Percentiles rank a stretch among this genome's conserved stretches.
Conservation (phyloP, 2,329 filamentous ascomycete species). For the Diaporthe vaccinii region DNA sequence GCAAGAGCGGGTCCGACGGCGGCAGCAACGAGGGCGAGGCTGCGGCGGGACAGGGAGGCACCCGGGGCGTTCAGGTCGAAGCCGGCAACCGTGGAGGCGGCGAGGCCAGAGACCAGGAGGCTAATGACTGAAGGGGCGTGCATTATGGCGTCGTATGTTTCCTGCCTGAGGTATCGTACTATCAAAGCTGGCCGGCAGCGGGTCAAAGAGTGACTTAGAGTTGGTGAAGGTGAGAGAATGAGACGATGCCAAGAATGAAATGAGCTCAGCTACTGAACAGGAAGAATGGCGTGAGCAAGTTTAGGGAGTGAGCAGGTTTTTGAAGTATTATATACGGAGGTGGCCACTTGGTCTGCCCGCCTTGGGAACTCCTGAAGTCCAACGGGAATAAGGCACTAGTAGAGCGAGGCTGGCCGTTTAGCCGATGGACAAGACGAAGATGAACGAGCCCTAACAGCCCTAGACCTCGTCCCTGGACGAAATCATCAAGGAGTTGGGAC, state of each 20-base stretch:
- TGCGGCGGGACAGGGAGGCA: conserved; percentile 35
- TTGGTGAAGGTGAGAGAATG: conserved; percentile 24
- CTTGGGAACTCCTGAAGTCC: conserved; percentile 1
- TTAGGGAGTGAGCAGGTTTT: conserved; percentile 33
- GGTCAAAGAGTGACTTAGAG: conserved; percentile 34
- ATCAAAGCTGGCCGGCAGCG: conserved; percentile 39
- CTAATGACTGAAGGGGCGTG: conserved; percentile 38
- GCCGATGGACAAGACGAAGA: conserved; percentile 16
- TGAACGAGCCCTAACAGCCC: conserved; percentile 7
- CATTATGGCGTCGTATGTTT: conserved; percentile 36
- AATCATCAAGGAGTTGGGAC: conserved; percentile 30
- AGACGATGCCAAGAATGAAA: conserved; percentile 22
- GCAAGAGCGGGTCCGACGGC: conserved; percentile 41
- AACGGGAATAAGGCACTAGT: not conserved
- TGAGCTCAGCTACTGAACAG: conserved; percentile 34
- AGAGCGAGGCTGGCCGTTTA: conserved; percentile 22
- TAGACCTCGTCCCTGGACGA: conserved; percentile 12
- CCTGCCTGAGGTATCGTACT: conserved; percentile 28
- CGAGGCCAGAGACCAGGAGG: conserved; percentile 39
- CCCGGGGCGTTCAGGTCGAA: conserved; percentile 33
- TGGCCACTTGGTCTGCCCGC: not conserved
- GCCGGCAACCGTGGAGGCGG: conserved; percentile 35
- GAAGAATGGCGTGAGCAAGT: conserved; percentile 39
- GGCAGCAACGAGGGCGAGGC: conserved; percentile 36
- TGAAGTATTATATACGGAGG: conserved; percentile 35